phyloP scores from a whole-genome alignment of 768 basidiomycete genomes.

The Rickenella mellea region DNA sequence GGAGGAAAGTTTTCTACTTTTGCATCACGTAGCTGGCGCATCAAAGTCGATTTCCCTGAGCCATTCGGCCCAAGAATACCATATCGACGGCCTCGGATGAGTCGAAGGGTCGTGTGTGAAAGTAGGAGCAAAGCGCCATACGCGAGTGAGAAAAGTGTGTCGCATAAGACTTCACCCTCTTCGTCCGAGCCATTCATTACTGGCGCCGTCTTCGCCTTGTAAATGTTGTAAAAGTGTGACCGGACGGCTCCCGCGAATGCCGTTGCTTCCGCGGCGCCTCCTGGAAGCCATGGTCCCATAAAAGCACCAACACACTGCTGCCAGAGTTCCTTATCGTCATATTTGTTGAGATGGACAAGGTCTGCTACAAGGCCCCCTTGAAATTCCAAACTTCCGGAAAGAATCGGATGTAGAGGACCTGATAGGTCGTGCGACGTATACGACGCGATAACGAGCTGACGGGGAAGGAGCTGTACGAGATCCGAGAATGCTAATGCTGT shows the following conservation, averaged over 20 bases:
- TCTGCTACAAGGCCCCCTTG: slow-evolving; percentile 70
- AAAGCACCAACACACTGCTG: slow-evolving; percentile 64
- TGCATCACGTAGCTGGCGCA: slow-evolving; percentile 90
- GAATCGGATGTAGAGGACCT: slow-evolving; percentile 43
- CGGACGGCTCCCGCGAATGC: slow-evolving; percentile 57
- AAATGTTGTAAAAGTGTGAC: slow-evolving; percentile 66
- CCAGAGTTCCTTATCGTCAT: slow-evolving; percentile 49
- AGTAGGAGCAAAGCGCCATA: slow-evolving; percentile 91
- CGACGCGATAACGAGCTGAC: slow-evolving; percentile 30
- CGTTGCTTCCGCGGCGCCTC: slow-evolving; percentile 31
- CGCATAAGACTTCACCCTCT: slow-evolving; percentile 82
- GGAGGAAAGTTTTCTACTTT: slow-evolving; percentile 96
- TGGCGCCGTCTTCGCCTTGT: slow-evolving; percentile 56
- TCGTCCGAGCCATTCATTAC: slow-evolving; percentile 35
- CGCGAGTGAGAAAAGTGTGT: slow-evolving; percentile 91
- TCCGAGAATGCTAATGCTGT: slow-evolving; percentile 42
- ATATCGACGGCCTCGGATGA: slow-evolving; percentile 86
- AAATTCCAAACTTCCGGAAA: slow-evolving; percentile 58
- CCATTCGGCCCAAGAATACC: slow-evolving; percentile 96
- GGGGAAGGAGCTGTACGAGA: slow-evolving; percentile 53
- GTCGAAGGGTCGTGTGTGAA: slow-evolving; percentile 85
- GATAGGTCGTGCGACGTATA: slow-evolving; percentile 43
- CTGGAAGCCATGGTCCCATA: slow-evolving; percentile 56
- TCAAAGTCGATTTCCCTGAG: slow-evolving; percentile 89
- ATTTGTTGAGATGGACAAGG: slow-evolving; percentile 52